Conservation (phyloP, 306 rosid species). For the Rosa lucieae region DNA sequence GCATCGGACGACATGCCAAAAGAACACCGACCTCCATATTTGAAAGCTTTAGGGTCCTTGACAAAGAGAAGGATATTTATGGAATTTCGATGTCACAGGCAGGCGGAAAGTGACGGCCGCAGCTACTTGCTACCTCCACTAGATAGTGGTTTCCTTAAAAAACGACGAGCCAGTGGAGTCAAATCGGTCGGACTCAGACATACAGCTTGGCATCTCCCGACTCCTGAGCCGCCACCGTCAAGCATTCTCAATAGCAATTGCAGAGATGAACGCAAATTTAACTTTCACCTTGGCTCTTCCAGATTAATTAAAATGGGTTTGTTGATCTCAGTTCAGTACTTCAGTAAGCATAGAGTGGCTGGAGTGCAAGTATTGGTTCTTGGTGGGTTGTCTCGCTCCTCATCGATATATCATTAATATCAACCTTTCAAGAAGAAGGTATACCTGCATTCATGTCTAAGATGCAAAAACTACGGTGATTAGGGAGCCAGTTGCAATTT, state of each 20-base stretch:
- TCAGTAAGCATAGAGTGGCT: too few species aligned
- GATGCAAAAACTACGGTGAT: too few species aligned
- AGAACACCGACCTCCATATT: background rate
- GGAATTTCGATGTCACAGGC: background rate
- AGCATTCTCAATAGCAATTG: background rate
- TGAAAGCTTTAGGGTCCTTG: background rate
- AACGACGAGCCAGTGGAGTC: slow-evolving; percentile 21
- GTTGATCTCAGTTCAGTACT: too few species aligned
- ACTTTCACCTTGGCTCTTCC: background rate
- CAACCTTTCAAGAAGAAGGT: too few species aligned
- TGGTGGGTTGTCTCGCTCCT: too few species aligned
- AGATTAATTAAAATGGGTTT: too few species aligned
- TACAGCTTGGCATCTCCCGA: slow-evolving; percentile 3
- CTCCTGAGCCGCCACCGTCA: background rate
- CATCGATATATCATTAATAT: too few species aligned
- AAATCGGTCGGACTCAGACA: background rate
- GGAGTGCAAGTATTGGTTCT: too few species aligned
- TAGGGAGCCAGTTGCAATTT: too few species aligned
- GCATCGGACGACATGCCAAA: background rate
- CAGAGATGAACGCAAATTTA: background rate
- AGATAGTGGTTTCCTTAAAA: slow-evolving; percentile 5
- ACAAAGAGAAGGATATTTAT: background rate
- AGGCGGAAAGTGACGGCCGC: slow-evolving; percentile 12
- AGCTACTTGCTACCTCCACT: background rate
- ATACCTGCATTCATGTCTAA: too few species aligned